Percentiles rank a stretch among this genome's conserved stretches.
Evolutionary conservation across 768 basidiomycete species (phyloP).

Genomic region (Hemileccinum rubropunctum): DNA sequence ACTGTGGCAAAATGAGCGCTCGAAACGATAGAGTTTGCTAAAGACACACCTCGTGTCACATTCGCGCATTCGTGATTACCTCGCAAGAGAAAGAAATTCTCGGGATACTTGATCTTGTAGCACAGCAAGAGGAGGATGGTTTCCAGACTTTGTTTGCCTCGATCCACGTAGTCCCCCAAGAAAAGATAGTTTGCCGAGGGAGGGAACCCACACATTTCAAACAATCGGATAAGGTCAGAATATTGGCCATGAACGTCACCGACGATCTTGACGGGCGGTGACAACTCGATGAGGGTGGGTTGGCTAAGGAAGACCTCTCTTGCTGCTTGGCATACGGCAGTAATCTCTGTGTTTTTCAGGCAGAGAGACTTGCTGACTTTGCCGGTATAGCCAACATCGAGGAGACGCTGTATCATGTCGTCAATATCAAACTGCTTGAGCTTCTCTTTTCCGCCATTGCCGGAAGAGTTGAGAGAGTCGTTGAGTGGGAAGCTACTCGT

Average conservation of each 20-base stretch:
- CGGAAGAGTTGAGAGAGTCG: slow-evolving; percentile 31
- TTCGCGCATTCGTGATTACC: slow-evolving; percentile 99
- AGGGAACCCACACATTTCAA: slow-evolving; percentile 99
- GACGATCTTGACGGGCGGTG: slow-evolving; percentile 98
- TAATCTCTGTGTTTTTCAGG: slow-evolving; percentile 95
- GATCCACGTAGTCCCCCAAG: slow-evolving; percentile 98
- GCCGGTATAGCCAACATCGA: slow-evolving; percentile 96
- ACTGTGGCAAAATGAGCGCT: slow-evolving; percentile 47
- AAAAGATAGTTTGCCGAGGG: slow-evolving; percentile 97
- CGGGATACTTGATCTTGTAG: slow-evolving; percentile 99
- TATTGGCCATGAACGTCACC: slow-evolving; percentile 99
- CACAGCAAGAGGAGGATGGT: slow-evolving; percentile 95
- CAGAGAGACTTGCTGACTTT: slow-evolving; percentile 96
- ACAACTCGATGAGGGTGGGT: slow-evolving; percentile 95
- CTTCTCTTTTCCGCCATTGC: slow-evolving; percentile 51
- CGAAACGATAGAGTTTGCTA: slow-evolving; percentile 9
- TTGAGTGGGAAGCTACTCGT: slow-evolving; percentile 37
- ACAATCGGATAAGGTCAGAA: slow-evolving; percentile 95
- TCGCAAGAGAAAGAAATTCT: slow-evolving; percentile 97
- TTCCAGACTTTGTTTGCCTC: slow-evolving; percentile 97
- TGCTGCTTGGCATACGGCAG: slow-evolving; percentile 90
- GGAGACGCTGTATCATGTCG: slow-evolving; percentile 94
- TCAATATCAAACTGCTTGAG: slow-evolving; percentile 84
- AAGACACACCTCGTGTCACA: slow-evolving; percentile 85
- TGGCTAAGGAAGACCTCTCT: slow-evolving; percentile 95